Percentiles rank a stretch among this genome's conserved stretches.
These are phyloP conservation scores for Hibiscus tridactylites DNA, from an alignment of 345 rosid species.

Conservation along the genomic window DNA sequence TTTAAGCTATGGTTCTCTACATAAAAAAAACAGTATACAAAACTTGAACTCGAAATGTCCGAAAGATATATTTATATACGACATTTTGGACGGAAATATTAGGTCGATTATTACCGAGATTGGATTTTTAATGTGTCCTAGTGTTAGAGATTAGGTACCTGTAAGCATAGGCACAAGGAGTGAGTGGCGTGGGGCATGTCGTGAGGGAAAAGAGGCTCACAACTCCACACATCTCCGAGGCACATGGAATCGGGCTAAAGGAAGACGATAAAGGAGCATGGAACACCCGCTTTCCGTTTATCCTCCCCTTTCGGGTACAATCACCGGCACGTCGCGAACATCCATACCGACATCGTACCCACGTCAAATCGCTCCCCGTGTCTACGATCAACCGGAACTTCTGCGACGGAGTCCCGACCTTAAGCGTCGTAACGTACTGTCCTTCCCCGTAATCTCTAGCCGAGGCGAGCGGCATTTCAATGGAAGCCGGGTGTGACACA, in stretches of 20 bases:
- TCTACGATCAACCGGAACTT: conserved; percentile 46
- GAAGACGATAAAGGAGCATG: conserved; percentile 33
- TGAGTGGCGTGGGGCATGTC: conserved; percentile 34
- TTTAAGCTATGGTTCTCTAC: neutral
- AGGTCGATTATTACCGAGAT: neutral
- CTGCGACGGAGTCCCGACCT: conserved; percentile 53
- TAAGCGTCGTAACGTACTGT: conserved; percentile 39
- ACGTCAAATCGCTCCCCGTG: conserved; percentile 49
- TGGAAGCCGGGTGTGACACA: neutral
- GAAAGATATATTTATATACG: neutral
- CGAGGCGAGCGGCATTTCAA: conserved; percentile 30
- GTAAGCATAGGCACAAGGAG: conserved; percentile 56
- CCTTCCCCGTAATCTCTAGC: conserved; percentile 42
- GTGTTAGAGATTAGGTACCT: conserved; percentile 25
- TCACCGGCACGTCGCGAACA: conserved; percentile 4
- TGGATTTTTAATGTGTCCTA: neutral
- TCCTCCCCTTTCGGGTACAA: conserved; percentile 1
- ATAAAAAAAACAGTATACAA: neutral
- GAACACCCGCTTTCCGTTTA: conserved; percentile 25
- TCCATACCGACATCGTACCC: conserved; percentile 40
- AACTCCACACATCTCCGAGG: conserved; percentile 39
- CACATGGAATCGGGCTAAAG: conserved; percentile 40
- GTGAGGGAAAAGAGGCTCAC: conserved; percentile 48
- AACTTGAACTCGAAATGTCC: neutral
- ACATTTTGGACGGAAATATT: neutral